Evolutionary conservation across 1,284 basidiomycete genomes (phyloP).

Genomic region (Grifola frondosa): DNA sequence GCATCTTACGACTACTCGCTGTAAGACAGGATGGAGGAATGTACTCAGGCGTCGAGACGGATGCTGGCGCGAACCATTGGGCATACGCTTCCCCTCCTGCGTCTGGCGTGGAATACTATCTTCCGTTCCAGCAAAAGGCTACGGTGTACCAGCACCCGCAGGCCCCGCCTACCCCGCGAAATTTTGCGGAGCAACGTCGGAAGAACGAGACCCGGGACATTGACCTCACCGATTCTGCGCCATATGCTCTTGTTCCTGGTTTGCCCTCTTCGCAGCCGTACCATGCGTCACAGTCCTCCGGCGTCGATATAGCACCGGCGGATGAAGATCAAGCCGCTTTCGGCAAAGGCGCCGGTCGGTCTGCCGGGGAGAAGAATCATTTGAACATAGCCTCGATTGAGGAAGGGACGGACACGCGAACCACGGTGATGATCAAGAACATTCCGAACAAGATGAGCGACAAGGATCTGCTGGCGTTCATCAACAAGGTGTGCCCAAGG

Average conservation of each 20-base stretch:
- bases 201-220: not conserved
- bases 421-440: slow-evolving; percentile 87
- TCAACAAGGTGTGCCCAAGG: slow-evolving; percentile 64
- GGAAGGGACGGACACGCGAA: slow-evolving; percentile 74
- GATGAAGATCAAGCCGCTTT: not conserved
- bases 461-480: slow-evolving; percentile 67
- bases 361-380: slow-evolving; percentile 57
- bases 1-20: slow-evolving; percentile 14
- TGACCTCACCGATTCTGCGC: too few species aligned
- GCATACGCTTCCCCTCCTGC: slow-evolving; percentile 17
- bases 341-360: slow-evolving; percentile 9
- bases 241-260: too few species aligned
- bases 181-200: slow-evolving; percentile 1
- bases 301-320: not conserved
- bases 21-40: slow-evolving; percentile 5
- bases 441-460: slow-evolving; percentile 89
- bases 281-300: too few species aligned
- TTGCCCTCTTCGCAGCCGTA: too few species aligned
- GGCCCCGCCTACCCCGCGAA: slow-evolving; percentile 4
- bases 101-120: slow-evolving; percentile 18
- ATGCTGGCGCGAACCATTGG: slow-evolving; percentile 14
- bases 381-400: slow-evolving; percentile 72
- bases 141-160: slow-evolving; percentile 7
- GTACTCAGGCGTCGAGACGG: slow-evolving; percentile 4
- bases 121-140: slow-evolving; percentile 8